phyloP scores from a whole-genome alignment of 257 asterid species.

The Nicotiana attenuata region DNA sequence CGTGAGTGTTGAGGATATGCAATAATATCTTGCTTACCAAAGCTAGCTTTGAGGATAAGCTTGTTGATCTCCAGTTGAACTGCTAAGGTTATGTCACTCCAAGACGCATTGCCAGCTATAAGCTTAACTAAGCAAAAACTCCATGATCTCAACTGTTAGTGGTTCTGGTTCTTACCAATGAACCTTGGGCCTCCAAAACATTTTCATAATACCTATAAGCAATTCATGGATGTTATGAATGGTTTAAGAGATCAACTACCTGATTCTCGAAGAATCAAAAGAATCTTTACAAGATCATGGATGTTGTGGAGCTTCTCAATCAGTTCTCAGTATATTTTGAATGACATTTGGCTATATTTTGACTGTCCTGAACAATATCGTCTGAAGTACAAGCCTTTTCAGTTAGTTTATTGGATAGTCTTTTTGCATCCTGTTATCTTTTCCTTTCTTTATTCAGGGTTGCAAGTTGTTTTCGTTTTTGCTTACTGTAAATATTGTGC shows the following conservation, averaged over 20 bases:
- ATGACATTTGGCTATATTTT: not conserved
- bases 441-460: not conserved
- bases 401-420: not conserved
- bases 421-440: not conserved
- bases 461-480: constrained; percentile 9
- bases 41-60: not conserved
- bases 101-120: not conserved
- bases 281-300: not conserved
- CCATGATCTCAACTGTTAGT: not conserved
- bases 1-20: not conserved
- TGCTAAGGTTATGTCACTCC: not conserved
- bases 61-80: not conserved
- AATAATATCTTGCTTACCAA: not conserved
- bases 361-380: not conserved
- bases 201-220: not conserved
- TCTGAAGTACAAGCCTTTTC: not conserved
- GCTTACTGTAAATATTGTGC: not conserved
- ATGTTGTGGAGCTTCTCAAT: not conserved
- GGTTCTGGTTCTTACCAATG: not conserved
- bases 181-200: not conserved
- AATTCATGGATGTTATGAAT: constrained; percentile 4
- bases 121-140: not conserved
- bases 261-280: not conserved
- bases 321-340: not conserved
- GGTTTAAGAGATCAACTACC: not conserved